Conservation (phyloP, 345 rosid genomes). For the rapeseed (Brassica napus) region DNA sequence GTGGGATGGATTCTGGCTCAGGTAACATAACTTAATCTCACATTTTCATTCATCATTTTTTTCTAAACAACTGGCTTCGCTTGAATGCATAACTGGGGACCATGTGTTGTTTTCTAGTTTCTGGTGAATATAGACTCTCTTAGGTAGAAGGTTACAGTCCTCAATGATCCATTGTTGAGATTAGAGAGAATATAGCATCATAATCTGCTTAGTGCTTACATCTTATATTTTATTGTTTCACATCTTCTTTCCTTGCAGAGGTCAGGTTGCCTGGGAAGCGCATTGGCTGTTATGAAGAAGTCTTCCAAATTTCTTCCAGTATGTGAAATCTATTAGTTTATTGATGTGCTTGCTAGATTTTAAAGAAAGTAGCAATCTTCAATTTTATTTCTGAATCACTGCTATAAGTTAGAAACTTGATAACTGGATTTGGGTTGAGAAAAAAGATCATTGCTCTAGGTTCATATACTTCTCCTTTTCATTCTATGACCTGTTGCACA, state of each 20-base stretch:
- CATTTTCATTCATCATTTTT: neutral
- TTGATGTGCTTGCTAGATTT: slow-evolving; percentile 6
- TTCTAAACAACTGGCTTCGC: neutral
- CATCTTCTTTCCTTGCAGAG: slow-evolving; percentile 52
- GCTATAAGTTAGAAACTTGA: neutral
- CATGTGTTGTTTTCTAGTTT: slow-evolving; percentile 1
- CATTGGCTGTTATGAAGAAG: slow-evolving; percentile 96
- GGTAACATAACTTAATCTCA: slow-evolving; percentile 46
- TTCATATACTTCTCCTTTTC: neutral
- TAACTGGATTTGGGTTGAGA: neutral
- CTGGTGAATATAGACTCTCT: slow-evolving; percentile 11
- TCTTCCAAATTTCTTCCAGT: slow-evolving; percentile 91
- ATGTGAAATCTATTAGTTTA: slow-evolving; percentile 36
- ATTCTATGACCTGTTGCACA: neutral
- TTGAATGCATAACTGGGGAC: slow-evolving; percentile 5
- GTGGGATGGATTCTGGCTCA: slow-evolving; percentile 95
- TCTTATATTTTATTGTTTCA: too few species aligned
- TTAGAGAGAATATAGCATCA: neutral
- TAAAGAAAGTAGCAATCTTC: neutral
- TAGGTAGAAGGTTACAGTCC: neutral
- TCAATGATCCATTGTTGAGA: too few species aligned
- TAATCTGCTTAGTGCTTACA: neutral
- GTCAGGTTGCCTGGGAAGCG: slow-evolving; percentile 89
- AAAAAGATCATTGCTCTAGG: neutral
- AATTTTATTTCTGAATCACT: slow-evolving; percentile 1